These are phyloP conservation scores for Fusarium torreyae DNA, from an alignment of 2,329 filamentous ascomycete species.

Conservation along the genomic window DNA sequence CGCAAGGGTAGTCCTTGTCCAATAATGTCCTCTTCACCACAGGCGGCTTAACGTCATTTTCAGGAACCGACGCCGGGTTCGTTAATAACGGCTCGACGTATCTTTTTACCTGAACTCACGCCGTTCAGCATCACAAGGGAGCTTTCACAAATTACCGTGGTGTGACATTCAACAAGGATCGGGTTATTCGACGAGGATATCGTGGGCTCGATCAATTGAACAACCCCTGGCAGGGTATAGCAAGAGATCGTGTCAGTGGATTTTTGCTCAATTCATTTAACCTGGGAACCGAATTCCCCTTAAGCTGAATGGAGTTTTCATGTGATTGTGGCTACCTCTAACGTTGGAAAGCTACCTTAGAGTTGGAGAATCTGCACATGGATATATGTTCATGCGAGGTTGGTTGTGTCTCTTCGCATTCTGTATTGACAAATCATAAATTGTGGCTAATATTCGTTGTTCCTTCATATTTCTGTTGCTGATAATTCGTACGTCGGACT, in stretches of 20 bases:
- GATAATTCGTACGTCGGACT: too few species aligned
- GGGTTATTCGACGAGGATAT: conserved; percentile 21
- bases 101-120: background rate
- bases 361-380: too few species aligned
- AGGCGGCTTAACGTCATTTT: conserved; percentile 28
- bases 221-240: conserved; percentile 36
- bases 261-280: background rate
- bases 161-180: conserved; percentile 27
- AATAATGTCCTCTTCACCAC: conserved; percentile 33
- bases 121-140: background rate
- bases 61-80: conserved; percentile 17
- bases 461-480: too few species aligned
- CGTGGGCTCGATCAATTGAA: conserved; percentile 31
- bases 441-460: too few species aligned
- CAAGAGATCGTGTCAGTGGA: conserved; percentile 11
- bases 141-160: conserved; percentile 16
- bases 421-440: too few species aligned
- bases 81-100: conserved; percentile 15
- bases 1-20: conserved; percentile 40
- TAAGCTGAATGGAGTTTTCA: conserved; percentile 3
- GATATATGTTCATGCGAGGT: too few species aligned
- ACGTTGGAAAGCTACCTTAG: too few species aligned
- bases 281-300: conserved; percentile 4
- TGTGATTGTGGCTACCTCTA: conserved; percentile 14
- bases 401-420: too few species aligned